Evolutionary conservation across 148 eudicot species (phyloP).

Genomic region (Mesembryanthemum crystallinum): DNA sequence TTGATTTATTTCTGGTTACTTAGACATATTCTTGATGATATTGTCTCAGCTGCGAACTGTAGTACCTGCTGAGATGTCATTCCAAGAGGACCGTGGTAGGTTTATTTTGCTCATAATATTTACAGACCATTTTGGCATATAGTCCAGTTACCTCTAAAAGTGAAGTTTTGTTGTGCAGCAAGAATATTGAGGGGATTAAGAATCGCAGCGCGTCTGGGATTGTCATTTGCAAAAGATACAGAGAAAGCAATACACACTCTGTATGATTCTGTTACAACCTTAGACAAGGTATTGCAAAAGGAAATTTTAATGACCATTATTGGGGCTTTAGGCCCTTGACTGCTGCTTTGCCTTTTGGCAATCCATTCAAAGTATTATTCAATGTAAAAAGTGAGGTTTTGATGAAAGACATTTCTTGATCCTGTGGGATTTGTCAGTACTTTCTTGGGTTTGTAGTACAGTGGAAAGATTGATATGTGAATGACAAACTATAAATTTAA

Average conservation of each 20-base stretch:
- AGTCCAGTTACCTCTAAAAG: background rate
- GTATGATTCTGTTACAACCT: constrained; percentile 43
- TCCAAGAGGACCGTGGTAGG: constrained; percentile 81
- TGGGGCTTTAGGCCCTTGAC: background rate
- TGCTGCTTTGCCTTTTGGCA: background rate
- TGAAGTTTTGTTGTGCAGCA: constrained; percentile 44
- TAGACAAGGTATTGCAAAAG: constrained; percentile 49
- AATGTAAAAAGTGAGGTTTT: background rate
- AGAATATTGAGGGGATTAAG: constrained; percentile 92
- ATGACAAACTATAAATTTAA: too few species aligned
- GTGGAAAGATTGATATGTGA: background rate
- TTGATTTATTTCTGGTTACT: background rate
- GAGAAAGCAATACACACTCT: constrained; percentile 57
- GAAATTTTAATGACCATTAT: background rate
- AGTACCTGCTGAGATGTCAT: constrained; percentile 74
- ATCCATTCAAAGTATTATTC: background rate
- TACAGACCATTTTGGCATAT: background rate
- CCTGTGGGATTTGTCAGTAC: background rate
- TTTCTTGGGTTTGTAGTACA: background rate
- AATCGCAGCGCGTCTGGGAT: constrained; percentile 87
- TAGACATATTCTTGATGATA: constrained; percentile 17
- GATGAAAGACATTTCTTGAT: background rate
- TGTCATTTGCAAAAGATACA: constrained; percentile 68
- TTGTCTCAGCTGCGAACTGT: constrained; percentile 70
- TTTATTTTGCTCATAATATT: constrained; percentile 14